phyloP scores from a whole-genome alignment of 331 rosid species.

The Acacia concinna region DNA sequence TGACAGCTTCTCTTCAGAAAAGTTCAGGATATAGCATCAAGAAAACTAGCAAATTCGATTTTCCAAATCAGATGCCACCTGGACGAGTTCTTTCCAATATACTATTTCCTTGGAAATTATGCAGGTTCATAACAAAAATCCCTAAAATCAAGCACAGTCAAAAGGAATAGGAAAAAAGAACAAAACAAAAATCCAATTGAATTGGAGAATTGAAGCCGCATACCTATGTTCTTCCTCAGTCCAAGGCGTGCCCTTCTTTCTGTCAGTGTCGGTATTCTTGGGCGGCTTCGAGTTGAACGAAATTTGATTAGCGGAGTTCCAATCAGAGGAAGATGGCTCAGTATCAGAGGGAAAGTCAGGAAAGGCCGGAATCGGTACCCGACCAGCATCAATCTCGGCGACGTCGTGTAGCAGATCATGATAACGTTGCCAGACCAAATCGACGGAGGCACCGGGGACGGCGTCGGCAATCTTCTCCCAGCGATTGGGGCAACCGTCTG shows the following conservation, averaged over 20 bases:
- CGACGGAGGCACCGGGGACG: slow-evolving; percentile 60
- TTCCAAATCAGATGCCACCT: neutral
- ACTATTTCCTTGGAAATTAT: slow-evolving; percentile 15
- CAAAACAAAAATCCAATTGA: neutral
- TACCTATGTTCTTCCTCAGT: slow-evolving; percentile 87
- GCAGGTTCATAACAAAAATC: neutral
- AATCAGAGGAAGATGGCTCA: slow-evolving; percentile 23
- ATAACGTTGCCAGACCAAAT: slow-evolving; percentile 61
- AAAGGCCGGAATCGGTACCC: slow-evolving; percentile 67
- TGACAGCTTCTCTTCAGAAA: neutral
- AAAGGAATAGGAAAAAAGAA: neutral
- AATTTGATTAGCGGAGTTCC: slow-evolving; percentile 74
- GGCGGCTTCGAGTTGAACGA: slow-evolving; percentile 52
- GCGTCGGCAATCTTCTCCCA: slow-evolving; percentile 69
- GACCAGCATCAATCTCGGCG: slow-evolving; percentile 72
- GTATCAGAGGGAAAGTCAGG: slow-evolving; percentile 32
- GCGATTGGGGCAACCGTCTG: slow-evolving; percentile 63
- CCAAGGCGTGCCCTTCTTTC: slow-evolving; percentile 94
- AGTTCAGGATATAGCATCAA: neutral
- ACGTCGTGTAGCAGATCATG: slow-evolving; percentile 72
- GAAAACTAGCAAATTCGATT: neutral
- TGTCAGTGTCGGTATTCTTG: slow-evolving; percentile 51
- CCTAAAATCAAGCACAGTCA: neutral
- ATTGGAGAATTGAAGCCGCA: neutral
- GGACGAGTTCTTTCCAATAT: neutral